Percentiles rank a stretch among this genome's conserved stretches.
phyloP scores from a whole-genome alignment of 2,329 filamentous ascomycete species.

The Capronia epimyces region DNA sequence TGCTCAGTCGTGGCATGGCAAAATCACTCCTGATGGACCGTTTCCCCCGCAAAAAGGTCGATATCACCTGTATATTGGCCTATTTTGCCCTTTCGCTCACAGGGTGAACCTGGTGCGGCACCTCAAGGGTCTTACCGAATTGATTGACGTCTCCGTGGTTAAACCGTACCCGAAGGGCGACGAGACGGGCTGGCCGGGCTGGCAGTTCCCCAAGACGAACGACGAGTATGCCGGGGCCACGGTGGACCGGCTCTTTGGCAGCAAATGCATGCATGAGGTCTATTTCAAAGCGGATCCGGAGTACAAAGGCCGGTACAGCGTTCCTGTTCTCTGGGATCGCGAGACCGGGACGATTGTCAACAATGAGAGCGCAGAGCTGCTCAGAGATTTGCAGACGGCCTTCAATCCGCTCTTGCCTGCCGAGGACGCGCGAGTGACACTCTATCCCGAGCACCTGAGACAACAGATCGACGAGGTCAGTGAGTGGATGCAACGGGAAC shows the following conservation, averaged over 20 bases:
- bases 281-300: constrained; percentile 58
- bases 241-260: constrained; percentile 55
- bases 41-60: constrained; percentile 49
- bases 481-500: constrained; percentile 51
- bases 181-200: constrained; percentile 58
- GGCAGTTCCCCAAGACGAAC: constrained; percentile 52
- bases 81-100: constrained; percentile 63
- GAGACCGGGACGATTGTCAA: constrained; percentile 53
- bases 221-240: constrained; percentile 56
- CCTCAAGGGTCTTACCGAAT: constrained; percentile 52
- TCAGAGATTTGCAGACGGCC: constrained; percentile 53
- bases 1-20: constrained; percentile 45
- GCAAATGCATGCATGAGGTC: constrained; percentile 55
- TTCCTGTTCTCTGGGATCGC: constrained; percentile 59
- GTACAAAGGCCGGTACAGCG: constrained; percentile 58
- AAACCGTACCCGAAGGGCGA: constrained; percentile 63
- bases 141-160: constrained; percentile 53
- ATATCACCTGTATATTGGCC: constrained; percentile 54
- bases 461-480: constrained; percentile 49
- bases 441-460: constrained; percentile 50
- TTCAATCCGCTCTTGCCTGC: constrained; percentile 49
- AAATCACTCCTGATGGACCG: constrained; percentile 43
- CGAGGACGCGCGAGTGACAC: constrained; percentile 40
- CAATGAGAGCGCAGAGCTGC: constrained; percentile 56
- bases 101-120: constrained; percentile 54